Base-by-base conservation (phyloP, 192 early-diverging fungal species). In the Rhizophagus clarus region DNA sequence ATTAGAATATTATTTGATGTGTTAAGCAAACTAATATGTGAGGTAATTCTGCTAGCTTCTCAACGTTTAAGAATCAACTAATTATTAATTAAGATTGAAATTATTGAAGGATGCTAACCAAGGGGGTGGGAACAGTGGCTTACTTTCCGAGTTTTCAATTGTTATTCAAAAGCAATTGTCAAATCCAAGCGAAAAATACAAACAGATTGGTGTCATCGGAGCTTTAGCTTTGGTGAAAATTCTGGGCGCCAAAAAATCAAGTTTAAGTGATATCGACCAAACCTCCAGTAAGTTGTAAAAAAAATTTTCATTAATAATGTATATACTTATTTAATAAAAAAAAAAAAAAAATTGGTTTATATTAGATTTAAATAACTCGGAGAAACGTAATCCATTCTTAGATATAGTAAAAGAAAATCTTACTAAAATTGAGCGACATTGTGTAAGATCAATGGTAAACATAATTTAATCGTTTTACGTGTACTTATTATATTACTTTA, bases 111-210 rank as follows among this genome's bases (percentile, higher is more conserved):
- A 47, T 28, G 34, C 63, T 49, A 72, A 76, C 14, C 61, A 29
- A 37, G 20, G 32, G 24, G 77, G 72, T 34, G 76, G 82, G 20
- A 75, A 72, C 5, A 85, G 87, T 32, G 80, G 88, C 37, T 82
- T 95, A 69, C 89, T 92, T 75, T 89, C 85, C n/a, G 94, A 95
- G 31, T 83, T 95, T 37, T 87, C 91, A 60, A 94, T 93, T 61
- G 84, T 91, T 40, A 88, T 94, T 73, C 85, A 93, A 79, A 95
- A 95, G 70, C 94, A 93, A 78, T 88, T 95, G n/a, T 88, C 94
- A 9, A 94, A 92, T 76, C 88, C 88, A 29, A 76, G 81, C 15
- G 86, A 88, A 28, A 86, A 82, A 37, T 90, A 90, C 79, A 95
- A 94, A 76, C 88, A 89, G 81, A 87, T 95, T 60, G 94, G 94